phyloP scores from a whole-genome alignment of 768 basidiomycete species.

The Chlorophyllum brunneum region DNA sequence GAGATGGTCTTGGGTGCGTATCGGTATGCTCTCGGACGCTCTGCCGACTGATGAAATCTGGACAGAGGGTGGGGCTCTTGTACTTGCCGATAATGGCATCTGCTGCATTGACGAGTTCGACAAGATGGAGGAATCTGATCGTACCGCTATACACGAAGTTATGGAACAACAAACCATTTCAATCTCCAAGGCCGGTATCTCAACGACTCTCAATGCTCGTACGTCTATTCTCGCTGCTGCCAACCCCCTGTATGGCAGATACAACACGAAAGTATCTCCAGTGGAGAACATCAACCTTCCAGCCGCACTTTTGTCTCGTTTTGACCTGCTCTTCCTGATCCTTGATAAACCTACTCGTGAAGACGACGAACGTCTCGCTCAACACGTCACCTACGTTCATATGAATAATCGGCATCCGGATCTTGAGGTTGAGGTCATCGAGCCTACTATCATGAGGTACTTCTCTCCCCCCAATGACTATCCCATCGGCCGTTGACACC shows the following conservation, averaged over 20 bases:
- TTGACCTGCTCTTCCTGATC: slow-evolving; percentile 94
- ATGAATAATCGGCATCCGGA: slow-evolving; percentile 92
- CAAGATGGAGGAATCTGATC: slow-evolving; percentile 98
- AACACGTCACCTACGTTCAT: slow-evolving; percentile 97
- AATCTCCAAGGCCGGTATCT: slow-evolving; percentile 98
- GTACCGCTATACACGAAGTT: slow-evolving; percentile 99
- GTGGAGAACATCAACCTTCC: slow-evolving; percentile 99
- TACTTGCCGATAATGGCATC: slow-evolving; percentile 98
- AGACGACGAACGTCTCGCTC: slow-evolving; percentile 92
- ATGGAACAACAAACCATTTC: slow-evolving; percentile 99
- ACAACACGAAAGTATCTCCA: slow-evolving; percentile 96
- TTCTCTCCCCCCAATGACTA: slow-evolving; percentile 14
- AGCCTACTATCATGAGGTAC: slow-evolving; percentile 86
- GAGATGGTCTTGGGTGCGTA: slow-evolving; percentile 95
- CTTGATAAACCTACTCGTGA: slow-evolving; percentile 94
- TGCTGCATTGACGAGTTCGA: slow-evolving; percentile 99
- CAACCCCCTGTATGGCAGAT: slow-evolving; percentile 96
- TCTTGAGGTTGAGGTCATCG: slow-evolving; percentile 78
- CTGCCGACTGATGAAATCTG: neutral
- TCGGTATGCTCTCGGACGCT: neutral
- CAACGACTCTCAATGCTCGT: slow-evolving; percentile 95
- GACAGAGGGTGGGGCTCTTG: slow-evolving; percentile 97
- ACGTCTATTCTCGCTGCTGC: slow-evolving; percentile 98
- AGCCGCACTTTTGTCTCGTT: slow-evolving; percentile 92
- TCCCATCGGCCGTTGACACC: slow-evolving; percentile 1